phyloP scores from a whole-genome alignment of 495 filamentous ascomycete genomes.

The Penicillium steckii region DNA sequence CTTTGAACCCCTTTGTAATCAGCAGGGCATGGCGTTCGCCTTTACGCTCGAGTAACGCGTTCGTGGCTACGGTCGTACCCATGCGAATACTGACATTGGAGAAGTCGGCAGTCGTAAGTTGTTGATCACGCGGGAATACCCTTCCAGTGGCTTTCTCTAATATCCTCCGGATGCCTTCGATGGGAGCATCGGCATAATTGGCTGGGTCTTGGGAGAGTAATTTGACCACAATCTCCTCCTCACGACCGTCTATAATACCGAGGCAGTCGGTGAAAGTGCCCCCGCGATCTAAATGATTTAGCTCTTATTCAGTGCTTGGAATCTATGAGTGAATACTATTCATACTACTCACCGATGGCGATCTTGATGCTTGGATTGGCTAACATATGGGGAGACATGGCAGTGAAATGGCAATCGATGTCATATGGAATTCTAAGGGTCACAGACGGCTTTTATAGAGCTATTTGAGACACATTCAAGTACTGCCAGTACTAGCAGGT shows the following conservation, averaged over 20 bases:
- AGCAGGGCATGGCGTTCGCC: conserved; percentile 84
- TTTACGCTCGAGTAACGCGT: conserved; percentile 83
- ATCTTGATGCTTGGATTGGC: conserved; percentile 23
- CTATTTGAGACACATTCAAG: no score
- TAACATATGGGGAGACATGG: conserved; percentile 16
- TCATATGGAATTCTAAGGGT: no score
- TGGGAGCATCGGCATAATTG: conserved; percentile 21
- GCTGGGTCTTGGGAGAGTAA: conserved; percentile 13
- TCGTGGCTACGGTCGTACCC: conserved; percentile 85
- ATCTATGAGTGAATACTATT: no score
- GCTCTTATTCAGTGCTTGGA: no score
- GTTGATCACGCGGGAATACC: conserved; percentile 13
- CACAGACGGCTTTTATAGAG: no score
- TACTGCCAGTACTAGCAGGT: no score
- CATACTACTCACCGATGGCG: conserved; percentile 20
- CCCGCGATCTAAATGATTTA: conserved; percentile 16
- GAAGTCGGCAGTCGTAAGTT: conserved; percentile 12
- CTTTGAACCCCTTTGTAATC: conserved; percentile 84
- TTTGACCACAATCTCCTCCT: conserved; percentile 20
- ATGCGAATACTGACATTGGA: conserved; percentile 40
- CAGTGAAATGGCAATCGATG: no score
- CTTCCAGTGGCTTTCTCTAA: conserved; percentile 20
- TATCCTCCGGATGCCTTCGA: conserved; percentile 19
- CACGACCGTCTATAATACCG: conserved; percentile 11
- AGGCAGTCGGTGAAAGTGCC: conserved; percentile 24